Percentiles rank a stretch among this genome's conserved stretches.
These are phyloP conservation scores for Excoecaria agallocha DNA, from an alignment of 345 rosid genomes.

Conservation along the genomic window DNA sequence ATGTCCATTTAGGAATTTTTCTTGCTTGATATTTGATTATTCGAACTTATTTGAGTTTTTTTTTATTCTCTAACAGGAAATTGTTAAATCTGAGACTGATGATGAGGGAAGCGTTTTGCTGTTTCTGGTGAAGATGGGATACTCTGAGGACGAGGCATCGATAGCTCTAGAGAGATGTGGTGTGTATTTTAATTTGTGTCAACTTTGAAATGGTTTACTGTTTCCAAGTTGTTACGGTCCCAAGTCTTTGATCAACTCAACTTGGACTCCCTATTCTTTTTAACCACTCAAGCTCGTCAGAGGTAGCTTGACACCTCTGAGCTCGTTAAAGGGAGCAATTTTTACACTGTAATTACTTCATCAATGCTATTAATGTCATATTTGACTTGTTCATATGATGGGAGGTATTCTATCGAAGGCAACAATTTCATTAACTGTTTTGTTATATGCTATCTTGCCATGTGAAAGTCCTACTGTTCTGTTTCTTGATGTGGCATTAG, in stretches of 20 bases:
- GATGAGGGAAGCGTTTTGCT: constrained; percentile 36
- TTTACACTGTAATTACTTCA: background rate
- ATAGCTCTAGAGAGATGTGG: constrained; percentile 90
- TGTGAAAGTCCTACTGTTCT: background rate
- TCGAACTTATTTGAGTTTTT: background rate
- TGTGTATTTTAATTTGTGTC: constrained; percentile 24
- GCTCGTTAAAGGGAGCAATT: background rate
- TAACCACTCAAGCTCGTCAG: background rate
- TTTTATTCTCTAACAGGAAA: constrained; percentile 36
- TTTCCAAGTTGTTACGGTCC: background rate
- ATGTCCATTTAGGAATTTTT: background rate
- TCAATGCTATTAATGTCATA: background rate
- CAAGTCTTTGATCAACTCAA: background rate
- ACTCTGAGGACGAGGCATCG: constrained; percentile 54
- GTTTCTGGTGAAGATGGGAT: constrained; percentile 69
- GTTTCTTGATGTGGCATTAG: background rate
- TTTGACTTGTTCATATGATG: background rate
- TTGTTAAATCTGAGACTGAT: constrained; percentile 33
- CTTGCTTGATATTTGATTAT: background rate
- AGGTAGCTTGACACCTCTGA: background rate
- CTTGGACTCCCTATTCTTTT: background rate
- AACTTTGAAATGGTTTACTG: constrained; percentile 11
- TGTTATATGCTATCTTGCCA: background rate
- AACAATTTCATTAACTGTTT: background rate
- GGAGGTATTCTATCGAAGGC: background rate